Conservation (phyloP, 2,329 filamentous ascomycete species). For the Bipolaris oryzae region DNA sequence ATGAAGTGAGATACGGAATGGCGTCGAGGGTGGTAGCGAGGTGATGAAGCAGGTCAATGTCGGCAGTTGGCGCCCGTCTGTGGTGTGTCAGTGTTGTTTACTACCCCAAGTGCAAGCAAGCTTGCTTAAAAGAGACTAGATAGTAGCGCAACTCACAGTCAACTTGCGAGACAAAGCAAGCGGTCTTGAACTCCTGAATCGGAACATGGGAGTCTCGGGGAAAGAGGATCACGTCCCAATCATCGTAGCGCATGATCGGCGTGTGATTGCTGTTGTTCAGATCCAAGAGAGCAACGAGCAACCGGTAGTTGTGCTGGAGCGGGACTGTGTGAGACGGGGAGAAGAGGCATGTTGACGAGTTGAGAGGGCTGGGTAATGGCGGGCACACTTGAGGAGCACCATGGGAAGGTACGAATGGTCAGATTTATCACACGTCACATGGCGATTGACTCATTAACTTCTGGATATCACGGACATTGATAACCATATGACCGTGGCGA, state of each 20-base stretch:
- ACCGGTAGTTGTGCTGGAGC: constrained; percentile 12
- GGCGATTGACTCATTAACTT: background rate
- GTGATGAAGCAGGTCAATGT: constrained; percentile 41
- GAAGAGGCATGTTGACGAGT: constrained; percentile 8
- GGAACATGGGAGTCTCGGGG: constrained; percentile 69
- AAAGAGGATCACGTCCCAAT: constrained; percentile 87
- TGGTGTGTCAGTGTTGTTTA: constrained; percentile 2
- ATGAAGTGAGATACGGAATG: constrained; percentile 46
- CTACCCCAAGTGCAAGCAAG: background rate
- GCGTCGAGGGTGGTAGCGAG: constrained; percentile 32
- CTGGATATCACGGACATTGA: background rate
- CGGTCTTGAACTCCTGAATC: constrained; percentile 80
- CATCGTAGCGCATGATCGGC: constrained; percentile 76
- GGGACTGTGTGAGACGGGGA: constrained; percentile 9
- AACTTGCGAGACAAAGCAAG: constrained; percentile 70
- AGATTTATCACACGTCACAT: background rate
- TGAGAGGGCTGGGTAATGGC: constrained; percentile 1
- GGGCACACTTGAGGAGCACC: background rate
- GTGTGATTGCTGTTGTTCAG: constrained; percentile 20
- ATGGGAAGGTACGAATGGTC: constrained; percentile 17
- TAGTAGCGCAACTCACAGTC: constrained; percentile 28
- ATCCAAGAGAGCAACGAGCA: constrained; percentile 27
- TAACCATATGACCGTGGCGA: background rate
- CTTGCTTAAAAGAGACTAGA: background rate
- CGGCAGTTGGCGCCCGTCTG: constrained; percentile 39